A percentile compares a stretch with the other conserved stretches of the same genome.
phyloP scores from a whole-genome alignment of 306 rosid species.

The Gastrolobium villosum region DNA sequence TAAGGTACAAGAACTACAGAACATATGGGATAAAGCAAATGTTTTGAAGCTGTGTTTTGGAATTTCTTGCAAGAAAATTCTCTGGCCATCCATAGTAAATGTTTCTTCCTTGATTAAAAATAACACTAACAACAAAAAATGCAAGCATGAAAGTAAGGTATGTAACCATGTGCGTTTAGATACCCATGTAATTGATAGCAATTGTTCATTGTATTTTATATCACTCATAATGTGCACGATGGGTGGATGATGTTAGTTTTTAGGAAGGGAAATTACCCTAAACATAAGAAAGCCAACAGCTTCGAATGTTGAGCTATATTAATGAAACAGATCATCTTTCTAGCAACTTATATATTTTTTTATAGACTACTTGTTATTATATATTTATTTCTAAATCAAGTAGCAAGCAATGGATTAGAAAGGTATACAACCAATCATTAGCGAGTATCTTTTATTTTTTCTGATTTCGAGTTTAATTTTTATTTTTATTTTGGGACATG shows the following conservation, averaged over 20 bases:
- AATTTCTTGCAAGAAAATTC: constrained; percentile 59
- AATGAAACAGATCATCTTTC: constrained; percentile 26
- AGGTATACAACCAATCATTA: constrained; percentile 50
- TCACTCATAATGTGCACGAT: constrained; percentile 49
- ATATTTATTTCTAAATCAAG: neutral
- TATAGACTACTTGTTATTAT: neutral
- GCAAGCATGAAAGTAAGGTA: constrained; percentile 66
- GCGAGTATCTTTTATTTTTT: constrained; percentile 16
- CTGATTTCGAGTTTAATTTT: too few relatives aligned
- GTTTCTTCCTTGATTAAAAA: constrained; percentile 38
- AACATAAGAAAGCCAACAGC: constrained; percentile 61
- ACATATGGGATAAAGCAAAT: constrained; percentile 62
- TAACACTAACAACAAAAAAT: constrained; percentile 52
- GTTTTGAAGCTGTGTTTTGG: constrained; percentile 57
- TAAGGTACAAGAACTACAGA: constrained; percentile 63
- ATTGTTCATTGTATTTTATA: constrained; percentile 39
- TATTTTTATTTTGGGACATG: too few relatives aligned
- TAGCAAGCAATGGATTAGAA: neutral
- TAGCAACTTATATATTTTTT: too few relatives aligned
- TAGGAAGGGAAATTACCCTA: constrained; percentile 49
- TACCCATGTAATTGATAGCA: constrained; percentile 25
- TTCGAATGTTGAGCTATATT: constrained; percentile 60
- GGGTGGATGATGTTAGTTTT: constrained; percentile 34
- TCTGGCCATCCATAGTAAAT: constrained; percentile 51
- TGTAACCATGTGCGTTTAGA: constrained; percentile 65